Conservation (phyloP, 768 basidiomycete species). For the Tephrocybe sp. region DNA sequence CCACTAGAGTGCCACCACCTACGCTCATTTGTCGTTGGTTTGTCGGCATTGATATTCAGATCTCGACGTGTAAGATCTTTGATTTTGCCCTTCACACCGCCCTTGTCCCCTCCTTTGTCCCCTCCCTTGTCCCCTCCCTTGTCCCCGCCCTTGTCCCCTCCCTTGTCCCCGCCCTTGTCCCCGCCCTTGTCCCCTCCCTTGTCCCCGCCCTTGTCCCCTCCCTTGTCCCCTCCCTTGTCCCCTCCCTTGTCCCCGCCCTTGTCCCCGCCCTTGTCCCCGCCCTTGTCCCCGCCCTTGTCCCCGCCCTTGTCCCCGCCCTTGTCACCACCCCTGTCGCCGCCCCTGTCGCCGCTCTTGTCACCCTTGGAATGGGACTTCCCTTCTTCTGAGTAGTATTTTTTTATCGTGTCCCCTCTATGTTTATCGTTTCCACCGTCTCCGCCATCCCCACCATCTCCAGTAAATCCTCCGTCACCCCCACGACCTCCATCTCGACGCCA, state of each 20-base stretch:
- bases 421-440: slow-evolving; percentile 7
- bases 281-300: too few species aligned
- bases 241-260: too few species aligned
- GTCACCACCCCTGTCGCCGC: too few species aligned
- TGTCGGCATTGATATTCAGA: too few species aligned
- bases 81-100: background rate
- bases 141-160: background rate
- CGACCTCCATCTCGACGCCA: too few species aligned
- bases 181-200: too few species aligned
- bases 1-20: background rate
- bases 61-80: too few species aligned
- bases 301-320: background rate
- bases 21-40: background rate
- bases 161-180: too few species aligned
- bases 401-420: background rate
- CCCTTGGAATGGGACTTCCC: background rate
- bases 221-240: background rate
- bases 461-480: too few species aligned
- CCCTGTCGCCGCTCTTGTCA: background rate
- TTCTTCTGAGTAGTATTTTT: background rate
- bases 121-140: too few species aligned
- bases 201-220: too few species aligned
- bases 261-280: too few species aligned
- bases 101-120: background rate
- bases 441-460: background rate